Conservation (phyloP, 179 eudicot genomes). For the Beta lomatogona region DNA sequence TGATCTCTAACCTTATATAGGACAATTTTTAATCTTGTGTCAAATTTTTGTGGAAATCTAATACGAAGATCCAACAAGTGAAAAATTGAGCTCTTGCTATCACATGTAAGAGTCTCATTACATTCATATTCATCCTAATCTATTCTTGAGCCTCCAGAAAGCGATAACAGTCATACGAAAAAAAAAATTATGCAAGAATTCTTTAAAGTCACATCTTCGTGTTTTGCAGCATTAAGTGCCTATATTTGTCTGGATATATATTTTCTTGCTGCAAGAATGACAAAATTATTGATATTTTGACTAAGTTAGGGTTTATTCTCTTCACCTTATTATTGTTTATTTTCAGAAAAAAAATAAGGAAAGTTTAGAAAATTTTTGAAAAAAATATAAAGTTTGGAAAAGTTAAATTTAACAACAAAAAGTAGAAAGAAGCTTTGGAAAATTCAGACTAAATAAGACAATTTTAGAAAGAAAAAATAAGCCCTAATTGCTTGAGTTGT, state of each 20-base stretch:
- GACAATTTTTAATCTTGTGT: constrained; percentile 2
- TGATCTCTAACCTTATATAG: not conserved
- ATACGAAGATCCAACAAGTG: constrained; percentile 6
- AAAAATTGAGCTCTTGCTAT: constrained; percentile 1
- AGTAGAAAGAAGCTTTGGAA: too few relatives aligned
- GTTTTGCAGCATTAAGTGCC: not conserved
- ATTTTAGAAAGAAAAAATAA: too few relatives aligned
- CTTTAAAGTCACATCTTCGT: not conserved
- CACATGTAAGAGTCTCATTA: not conserved
- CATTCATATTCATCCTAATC: not conserved
- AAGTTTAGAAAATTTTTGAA: too few relatives aligned
- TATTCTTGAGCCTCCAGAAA: not conserved
- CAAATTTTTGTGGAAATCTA: not conserved
- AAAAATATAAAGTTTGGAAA: too few relatives aligned
- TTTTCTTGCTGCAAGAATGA: not conserved
- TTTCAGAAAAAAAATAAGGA: too few relatives aligned
- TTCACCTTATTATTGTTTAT: too few relatives aligned
- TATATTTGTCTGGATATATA: not conserved
- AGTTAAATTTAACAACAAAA: too few relatives aligned
- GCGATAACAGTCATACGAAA: too few relatives aligned
- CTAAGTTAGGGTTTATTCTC: too few relatives aligned
- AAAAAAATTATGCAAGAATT: not conserved
- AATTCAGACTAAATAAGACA: too few relatives aligned
- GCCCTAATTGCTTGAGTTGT: too few relatives aligned
- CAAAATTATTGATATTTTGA: too few relatives aligned